Percentiles rank a stretch among this genome's conserved stretches.
These are phyloP conservation scores for Dictyostelium firmibasis DNA, from an alignment of 78 protist genomes.

Conservation along the genomic window DNA sequence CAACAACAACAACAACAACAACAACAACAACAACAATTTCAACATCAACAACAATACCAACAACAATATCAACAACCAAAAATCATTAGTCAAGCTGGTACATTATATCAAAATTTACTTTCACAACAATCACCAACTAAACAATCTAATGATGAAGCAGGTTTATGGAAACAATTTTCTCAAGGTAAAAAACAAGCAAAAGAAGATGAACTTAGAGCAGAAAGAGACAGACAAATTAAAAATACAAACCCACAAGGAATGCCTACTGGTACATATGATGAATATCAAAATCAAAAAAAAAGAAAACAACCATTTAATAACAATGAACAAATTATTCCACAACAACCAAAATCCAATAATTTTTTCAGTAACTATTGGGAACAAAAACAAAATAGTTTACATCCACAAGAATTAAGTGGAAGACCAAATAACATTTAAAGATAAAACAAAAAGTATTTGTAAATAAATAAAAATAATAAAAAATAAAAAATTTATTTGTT, in stretches of 20 bases:
- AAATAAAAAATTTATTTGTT: neutral
- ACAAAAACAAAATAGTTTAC: conserved; percentile 1
- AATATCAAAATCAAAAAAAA: neutral
- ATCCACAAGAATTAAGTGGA: neutral
- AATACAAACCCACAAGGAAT: conserved; percentile 7
- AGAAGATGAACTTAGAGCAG: conserved; percentile 40
- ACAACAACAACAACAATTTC: neutral
- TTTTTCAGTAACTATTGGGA: conserved; percentile 13
- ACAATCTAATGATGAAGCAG: neutral
- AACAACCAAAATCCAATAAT: neutral
- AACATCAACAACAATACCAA: neutral
- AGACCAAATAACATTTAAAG: neutral
- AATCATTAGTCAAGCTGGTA: neutral
- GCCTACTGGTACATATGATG: neutral
- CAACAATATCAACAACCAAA: neutral
- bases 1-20: neutral
- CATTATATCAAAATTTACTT: conserved; percentile 34
- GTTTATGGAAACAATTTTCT: conserved; percentile 4
- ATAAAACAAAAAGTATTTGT: neutral
- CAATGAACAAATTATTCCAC: neutral
- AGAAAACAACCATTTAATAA: conserved; percentile 5
- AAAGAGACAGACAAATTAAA: conserved; percentile 41
- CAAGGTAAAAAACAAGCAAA: conserved; percentile 15
- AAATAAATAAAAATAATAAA: neutral
- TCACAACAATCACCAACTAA: neutral